phyloP scores from a whole-genome alignment of 768 basidiomycete species.

The Macrocybe gigantea region DNA sequence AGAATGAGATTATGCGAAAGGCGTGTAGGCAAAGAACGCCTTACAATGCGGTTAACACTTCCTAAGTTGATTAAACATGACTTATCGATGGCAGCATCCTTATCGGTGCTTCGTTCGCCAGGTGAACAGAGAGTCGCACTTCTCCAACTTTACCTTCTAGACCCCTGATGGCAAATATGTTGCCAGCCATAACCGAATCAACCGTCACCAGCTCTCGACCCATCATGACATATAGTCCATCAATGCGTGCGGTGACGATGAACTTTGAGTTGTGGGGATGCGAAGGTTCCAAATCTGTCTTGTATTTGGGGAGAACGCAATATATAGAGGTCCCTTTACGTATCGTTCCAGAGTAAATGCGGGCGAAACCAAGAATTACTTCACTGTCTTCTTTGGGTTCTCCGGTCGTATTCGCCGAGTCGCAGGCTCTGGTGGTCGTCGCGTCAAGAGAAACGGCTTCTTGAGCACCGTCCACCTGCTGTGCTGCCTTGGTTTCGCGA shows the following conservation, averaged over 20 bases:
- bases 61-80: conserved; percentile 78
- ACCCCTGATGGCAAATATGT: conserved; percentile 90
- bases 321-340: conserved; percentile 56
- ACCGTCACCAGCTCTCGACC: conserved; percentile 89
- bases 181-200: conserved; percentile 79
- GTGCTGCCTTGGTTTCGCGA: conserved; percentile 41
- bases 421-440: conserved; percentile 6
- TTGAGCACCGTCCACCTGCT: conserved; percentile 13
- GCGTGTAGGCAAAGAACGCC: conserved; percentile 12
- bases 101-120: conserved; percentile 32
- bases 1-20: conserved; percentile 2
- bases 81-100: conserved; percentile 22
- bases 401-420: conserved; percentile 5
- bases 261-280: conserved; percentile 68
- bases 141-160: conserved; percentile 88
- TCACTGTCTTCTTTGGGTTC: conserved; percentile 37
- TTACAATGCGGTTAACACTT: conserved; percentile 57
- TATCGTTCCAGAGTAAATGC: conserved; percentile 88
- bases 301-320: conserved; percentile 86
- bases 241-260: conserved; percentile 54
- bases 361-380: conserved; percentile 84
- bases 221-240: conserved; percentile 95
- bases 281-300: conserved; percentile 48
- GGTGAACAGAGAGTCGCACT: conserved; percentile 87
- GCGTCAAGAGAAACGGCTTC: conserved; percentile 7